phyloP scores from a whole-genome alignment of 2,329 filamentous ascomycete genomes.

The Claviceps fusiformis region DNA sequence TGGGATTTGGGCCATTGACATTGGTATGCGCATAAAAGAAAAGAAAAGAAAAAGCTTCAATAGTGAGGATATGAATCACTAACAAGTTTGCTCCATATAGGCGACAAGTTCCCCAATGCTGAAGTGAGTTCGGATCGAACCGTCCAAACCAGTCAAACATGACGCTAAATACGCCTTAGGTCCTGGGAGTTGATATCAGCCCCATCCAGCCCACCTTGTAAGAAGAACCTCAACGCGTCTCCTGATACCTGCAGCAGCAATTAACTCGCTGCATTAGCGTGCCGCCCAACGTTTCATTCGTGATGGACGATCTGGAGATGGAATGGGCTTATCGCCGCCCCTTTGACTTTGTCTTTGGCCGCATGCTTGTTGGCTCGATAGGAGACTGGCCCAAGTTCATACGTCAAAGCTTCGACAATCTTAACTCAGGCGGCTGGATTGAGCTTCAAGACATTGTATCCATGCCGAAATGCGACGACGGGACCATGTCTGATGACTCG shows the following conservation, averaged over 20 bases:
- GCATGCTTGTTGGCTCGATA: conserved; percentile 25
- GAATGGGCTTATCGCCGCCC: conserved; percentile 24
- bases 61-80: not conserved
- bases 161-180: conserved; percentile 5
- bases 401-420: conserved; percentile 20
- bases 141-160: not conserved
- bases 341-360: conserved; percentile 28
- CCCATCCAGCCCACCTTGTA: conserved; percentile 27
- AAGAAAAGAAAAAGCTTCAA: no score
- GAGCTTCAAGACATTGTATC: conserved; percentile 30
- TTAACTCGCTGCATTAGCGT: conserved; percentile 17
- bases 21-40: conserved; percentile 14
- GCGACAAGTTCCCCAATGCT: conserved; percentile 5
- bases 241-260: conserved; percentile 1
- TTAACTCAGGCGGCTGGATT: conserved; percentile 30
- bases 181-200: conserved; percentile 28
- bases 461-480: conserved; percentile 27
- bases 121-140: conserved; percentile 8
- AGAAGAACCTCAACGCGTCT: not conserved
- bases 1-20: conserved; percentile 31
- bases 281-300: conserved; percentile 35
- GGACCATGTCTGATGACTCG: conserved; percentile 17
- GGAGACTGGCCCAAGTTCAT: conserved; percentile 23
- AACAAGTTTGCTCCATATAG: not conserved
- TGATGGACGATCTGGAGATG: conserved; percentile 28